These are phyloP conservation scores for Linnemannia hyalina DNA, from an alignment of 192 early-diverging fungal species.

Conservation along the genomic window DNA sequence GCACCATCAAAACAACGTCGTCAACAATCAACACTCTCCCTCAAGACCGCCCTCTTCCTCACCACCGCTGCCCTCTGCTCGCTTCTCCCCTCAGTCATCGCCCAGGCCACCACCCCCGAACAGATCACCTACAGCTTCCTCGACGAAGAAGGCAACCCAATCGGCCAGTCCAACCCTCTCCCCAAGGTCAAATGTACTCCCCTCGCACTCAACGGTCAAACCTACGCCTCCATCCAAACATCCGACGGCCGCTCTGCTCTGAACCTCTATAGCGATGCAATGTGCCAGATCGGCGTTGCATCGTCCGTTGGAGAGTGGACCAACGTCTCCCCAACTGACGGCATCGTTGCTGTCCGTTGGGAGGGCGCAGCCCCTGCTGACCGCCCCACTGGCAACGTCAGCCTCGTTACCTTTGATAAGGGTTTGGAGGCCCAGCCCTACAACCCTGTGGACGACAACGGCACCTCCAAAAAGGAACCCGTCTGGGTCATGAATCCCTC, in stretches of 20 bases:
- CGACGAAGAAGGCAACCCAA: not conserved
- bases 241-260: slow-evolving; percentile 16
- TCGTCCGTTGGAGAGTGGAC: slow-evolving; percentile 20
- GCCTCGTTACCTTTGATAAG: not conserved
- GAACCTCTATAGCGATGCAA: slow-evolving; percentile 10
- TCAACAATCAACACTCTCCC: not conserved
- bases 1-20: not conserved
- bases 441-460: not conserved
- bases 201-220: not conserved
- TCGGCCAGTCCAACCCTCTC: slow-evolving; percentile 20
- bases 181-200: not conserved
- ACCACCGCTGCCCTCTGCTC: not conserved
- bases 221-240: slow-evolving; percentile 9
- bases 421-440: slow-evolving; percentile 17
- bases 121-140: slow-evolving; percentile 20
- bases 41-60: not conserved
- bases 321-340: not conserved
- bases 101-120: not conserved
- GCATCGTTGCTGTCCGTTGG: slow-evolving; percentile 23
- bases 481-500: slow-evolving; percentile 20
- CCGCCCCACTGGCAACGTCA: not conserved
- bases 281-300: not conserved
- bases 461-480: not conserved
- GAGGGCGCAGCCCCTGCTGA: slow-evolving; percentile 16
- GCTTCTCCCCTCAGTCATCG: not conserved